These are phyloP conservation scores for Leccinum angustisporum DNA, from an alignment of 1,284 basidiomycete genomes.

Conservation along the genomic window DNA sequence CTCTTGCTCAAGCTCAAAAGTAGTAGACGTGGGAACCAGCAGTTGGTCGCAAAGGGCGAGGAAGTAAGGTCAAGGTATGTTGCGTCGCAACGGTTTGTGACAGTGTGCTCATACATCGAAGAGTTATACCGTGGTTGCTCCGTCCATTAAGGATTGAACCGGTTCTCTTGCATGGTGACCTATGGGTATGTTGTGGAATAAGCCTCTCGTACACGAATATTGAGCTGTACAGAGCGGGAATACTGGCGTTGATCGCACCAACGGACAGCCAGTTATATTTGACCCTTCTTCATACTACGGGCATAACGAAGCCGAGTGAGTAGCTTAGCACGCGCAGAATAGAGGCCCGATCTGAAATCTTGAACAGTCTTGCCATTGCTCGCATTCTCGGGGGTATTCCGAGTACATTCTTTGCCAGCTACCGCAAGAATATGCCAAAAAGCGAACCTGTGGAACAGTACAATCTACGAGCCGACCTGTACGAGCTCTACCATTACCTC, in stretches of 20 bases:
- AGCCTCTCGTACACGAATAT: neutral
- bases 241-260: conserved; percentile 56
- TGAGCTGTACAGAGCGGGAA: conserved; percentile 63
- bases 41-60: conserved; percentile 56
- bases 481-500: conserved; percentile 86
- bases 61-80: conserved; percentile 58
- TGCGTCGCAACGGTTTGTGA: neutral
- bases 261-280: conserved; percentile 69
- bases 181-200: conserved; percentile 59
- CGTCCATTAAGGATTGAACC: conserved; percentile 62
- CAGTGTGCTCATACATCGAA: conserved; percentile 34
- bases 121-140: conserved; percentile 77
- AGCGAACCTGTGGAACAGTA: conserved; percentile 71
- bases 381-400: conserved; percentile 85
- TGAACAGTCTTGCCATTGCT: conserved; percentile 70
- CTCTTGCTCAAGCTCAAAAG: conserved; percentile 55
- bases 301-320: conserved; percentile 85
- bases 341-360: conserved; percentile 2
- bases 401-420: conserved; percentile 66
- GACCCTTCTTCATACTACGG: conserved; percentile 85
- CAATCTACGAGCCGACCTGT: conserved; percentile 66
- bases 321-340: conserved; percentile 6
- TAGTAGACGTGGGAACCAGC: conserved; percentile 42
- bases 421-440: conserved; percentile 70
- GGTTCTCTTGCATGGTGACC: conserved; percentile 82